Evolutionary conservation across 345 rosid genomes (phyloP).

Genomic region (Turnera subulata): DNA sequence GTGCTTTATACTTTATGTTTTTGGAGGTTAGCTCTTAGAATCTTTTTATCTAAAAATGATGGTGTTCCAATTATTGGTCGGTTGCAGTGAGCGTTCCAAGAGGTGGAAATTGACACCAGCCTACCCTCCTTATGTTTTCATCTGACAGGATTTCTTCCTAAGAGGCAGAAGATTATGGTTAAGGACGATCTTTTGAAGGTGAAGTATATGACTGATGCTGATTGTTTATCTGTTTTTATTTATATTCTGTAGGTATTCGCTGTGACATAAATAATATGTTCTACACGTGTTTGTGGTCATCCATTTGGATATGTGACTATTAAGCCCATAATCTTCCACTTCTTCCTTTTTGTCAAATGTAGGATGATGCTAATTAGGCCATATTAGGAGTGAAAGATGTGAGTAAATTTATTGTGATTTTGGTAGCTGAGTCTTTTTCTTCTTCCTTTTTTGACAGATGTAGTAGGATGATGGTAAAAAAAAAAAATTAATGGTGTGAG

Average conservation of each 20-base stretch:
- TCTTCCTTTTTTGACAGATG: too few species aligned
- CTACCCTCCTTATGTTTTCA: slow-evolving; percentile 84
- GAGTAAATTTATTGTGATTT: slow-evolving; percentile 15
- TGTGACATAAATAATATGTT: too few species aligned
- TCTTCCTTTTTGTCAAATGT: slow-evolving; percentile 13
- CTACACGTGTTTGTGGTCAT: not conserved
- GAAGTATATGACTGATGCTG: not conserved
- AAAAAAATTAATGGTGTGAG: too few species aligned
- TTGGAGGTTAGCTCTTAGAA: too few species aligned
- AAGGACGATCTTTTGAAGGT: slow-evolving; percentile 96
- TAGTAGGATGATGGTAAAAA: too few species aligned
- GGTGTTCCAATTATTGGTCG: slow-evolving; percentile 3
- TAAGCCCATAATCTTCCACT: not conserved
- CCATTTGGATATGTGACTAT: not conserved
- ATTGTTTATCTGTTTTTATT: not conserved
- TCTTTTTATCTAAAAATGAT: too few species aligned
- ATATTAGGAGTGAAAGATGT: slow-evolving; percentile 79
- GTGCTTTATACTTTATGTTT: too few species aligned
- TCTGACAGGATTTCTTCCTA: slow-evolving; percentile 92
- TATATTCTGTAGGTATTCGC: not conserved
- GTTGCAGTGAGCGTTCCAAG: slow-evolving; percentile 68
- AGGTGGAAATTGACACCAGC: slow-evolving; percentile 73
- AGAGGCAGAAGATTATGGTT: slow-evolving; percentile 96
- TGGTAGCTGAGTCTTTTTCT: not conserved
- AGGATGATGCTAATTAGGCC: slow-evolving; percentile 96